Conservation (phyloP, 208 protist genomes). For the Acanthamoeba healyi region DNA sequence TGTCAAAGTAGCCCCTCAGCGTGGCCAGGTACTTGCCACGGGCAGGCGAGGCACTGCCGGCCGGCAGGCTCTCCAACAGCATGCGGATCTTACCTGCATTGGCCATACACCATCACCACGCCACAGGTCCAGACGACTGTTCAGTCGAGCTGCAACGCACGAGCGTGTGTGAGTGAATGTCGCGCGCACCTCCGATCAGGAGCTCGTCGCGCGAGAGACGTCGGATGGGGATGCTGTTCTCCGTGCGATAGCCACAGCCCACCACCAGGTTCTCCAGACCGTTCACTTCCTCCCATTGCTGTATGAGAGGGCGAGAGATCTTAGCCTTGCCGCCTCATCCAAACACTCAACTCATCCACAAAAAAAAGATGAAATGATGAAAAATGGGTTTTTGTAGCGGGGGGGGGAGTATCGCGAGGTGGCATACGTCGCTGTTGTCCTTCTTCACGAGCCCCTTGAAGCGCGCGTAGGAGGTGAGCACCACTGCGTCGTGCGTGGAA, state of each 20-base stretch:
- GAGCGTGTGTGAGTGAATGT: not conserved
- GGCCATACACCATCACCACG: too few species aligned
- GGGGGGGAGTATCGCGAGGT: too few species aligned
- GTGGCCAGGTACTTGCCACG: constrained; percentile 8
- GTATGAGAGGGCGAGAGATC: too few species aligned
- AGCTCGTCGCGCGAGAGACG: not conserved
- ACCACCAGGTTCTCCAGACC: not conserved
- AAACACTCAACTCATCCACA: too few species aligned
- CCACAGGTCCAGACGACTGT: too few species aligned
- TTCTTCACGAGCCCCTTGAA: constrained; percentile 6
- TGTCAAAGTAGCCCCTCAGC: constrained; percentile 15
- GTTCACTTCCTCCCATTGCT: constrained; percentile 12
- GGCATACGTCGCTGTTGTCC: not conserved
- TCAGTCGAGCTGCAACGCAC: not conserved
- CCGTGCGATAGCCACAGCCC: not conserved
- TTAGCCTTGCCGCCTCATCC: too few species aligned
- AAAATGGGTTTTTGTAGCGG: too few species aligned
- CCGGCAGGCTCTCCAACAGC: not conserved
- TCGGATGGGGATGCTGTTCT: constrained; percentile 32
- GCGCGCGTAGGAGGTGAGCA: not conserved
- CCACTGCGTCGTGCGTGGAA: not conserved
- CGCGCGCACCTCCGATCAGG: not conserved
- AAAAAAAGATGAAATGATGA: too few species aligned
- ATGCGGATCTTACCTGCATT: constrained; percentile 11
- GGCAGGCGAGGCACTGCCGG: constrained; percentile 5